These are phyloP conservation scores for Phytophthora fragariaefolia DNA, from an alignment of 352 stramenopile species.

Conservation along the genomic window DNA sequence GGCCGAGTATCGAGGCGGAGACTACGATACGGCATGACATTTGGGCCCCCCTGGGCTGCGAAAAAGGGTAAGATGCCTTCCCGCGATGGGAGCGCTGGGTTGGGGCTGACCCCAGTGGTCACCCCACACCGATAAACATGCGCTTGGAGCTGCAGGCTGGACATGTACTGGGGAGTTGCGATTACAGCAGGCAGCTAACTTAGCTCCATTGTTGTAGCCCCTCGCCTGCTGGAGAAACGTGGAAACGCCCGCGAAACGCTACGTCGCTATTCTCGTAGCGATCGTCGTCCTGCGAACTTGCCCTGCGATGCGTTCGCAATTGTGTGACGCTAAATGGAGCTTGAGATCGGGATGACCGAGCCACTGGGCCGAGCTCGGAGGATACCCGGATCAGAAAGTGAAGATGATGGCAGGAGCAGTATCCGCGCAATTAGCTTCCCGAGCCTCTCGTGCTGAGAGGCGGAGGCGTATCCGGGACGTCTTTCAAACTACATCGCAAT, in stretches of 20 bases:
- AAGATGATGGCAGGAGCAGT: conserved; percentile 10
- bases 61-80: neutral
- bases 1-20: neutral
- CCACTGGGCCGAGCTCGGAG: neutral
- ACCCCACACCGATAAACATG: conserved; percentile 1
- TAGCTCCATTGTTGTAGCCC: no score
- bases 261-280: conserved; percentile 5
- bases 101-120: neutral
- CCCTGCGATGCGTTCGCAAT: neutral
- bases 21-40: conserved; percentile 2
- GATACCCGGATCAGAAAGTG: conserved; percentile 34
- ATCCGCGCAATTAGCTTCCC: neutral
- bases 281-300: neutral
- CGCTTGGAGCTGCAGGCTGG: neutral
- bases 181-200: no score
- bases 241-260: conserved; percentile 9
- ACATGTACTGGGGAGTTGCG: no score
- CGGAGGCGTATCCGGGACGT: neutral
- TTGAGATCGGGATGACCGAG: neutral
- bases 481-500: conserved; percentile 29
- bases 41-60: no score
- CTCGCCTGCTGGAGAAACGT: no score
- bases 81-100: conserved; percentile 2
- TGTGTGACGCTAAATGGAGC: neutral
- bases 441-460: no score